A percentile compares a stretch with the other conserved stretches of the same genome.
Evolutionary conservation across 2,329 filamentous ascomycete genomes (phyloP).

Genomic region (Phoma sp.): DNA sequence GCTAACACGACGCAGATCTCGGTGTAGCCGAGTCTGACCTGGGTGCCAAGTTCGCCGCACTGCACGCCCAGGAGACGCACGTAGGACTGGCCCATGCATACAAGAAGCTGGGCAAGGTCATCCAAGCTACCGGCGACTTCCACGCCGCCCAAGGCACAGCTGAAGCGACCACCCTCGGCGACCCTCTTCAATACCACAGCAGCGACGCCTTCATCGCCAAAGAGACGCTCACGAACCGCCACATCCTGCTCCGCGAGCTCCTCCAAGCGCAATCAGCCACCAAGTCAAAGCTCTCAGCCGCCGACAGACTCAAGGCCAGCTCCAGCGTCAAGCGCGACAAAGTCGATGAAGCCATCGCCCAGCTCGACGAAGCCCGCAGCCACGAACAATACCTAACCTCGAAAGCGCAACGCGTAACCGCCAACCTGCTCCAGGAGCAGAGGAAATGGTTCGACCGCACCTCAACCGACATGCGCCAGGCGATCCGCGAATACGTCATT

Average conservation of each 20-base stretch:
- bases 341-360: slow-evolving; percentile 94
- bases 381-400: slow-evolving; percentile 81
- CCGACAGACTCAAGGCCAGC: slow-evolving; percentile 85
- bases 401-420: slow-evolving; percentile 88
- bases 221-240: slow-evolving; percentile 95
- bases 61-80: slow-evolving; percentile 91
- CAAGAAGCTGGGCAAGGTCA: slow-evolving; percentile 89
- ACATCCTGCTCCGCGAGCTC: slow-evolving; percentile 93
- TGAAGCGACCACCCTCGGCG: slow-evolving; percentile 91
- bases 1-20: slow-evolving; percentile 67
- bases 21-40: slow-evolving; percentile 93
- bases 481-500: slow-evolving; percentile 89
- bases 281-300: slow-evolving; percentile 80
- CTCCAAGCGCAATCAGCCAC: slow-evolving; percentile 88
- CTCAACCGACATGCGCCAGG: slow-evolving; percentile 78
- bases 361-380: slow-evolving; percentile 84
- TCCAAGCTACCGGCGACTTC: slow-evolving; percentile 92
- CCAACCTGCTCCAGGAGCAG: slow-evolving; percentile 86
- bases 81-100: slow-evolving; percentile 87
- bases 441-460: slow-evolving; percentile 91
- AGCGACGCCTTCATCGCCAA: slow-evolving; percentile 97
- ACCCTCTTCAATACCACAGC: slow-evolving; percentile 93
- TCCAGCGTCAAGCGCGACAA: slow-evolving; percentile 91
- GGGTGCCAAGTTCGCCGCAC: slow-evolving; percentile 83
- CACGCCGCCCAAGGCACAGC: slow-evolving; percentile 96